phyloP scores from a whole-genome alignment of 441 rosid species.

The Iberis amara region DNA sequence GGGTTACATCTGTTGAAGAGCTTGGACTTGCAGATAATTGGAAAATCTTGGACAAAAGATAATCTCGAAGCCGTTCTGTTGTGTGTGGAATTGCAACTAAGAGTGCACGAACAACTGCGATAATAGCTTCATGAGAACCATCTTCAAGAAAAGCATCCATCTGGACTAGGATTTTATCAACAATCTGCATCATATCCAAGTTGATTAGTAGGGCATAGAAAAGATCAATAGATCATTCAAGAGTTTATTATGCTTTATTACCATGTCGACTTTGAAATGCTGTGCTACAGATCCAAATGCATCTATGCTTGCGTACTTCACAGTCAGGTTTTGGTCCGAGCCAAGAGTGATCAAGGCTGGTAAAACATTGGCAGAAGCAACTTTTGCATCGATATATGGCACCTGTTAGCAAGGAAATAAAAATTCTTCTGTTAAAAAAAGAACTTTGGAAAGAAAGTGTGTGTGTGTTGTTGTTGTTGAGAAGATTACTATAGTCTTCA shows the following conservation, averaged over 20 bases:
- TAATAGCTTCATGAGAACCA: constrained; percentile 92
- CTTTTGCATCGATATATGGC: constrained; percentile 74
- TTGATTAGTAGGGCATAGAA: constrained; percentile 18
- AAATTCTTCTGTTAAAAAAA: constrained; percentile 2
- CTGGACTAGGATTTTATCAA: constrained; percentile 95
- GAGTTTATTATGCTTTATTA: constrained; percentile 24
- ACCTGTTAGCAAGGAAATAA: constrained; percentile 44
- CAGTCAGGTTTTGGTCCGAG: constrained; percentile 88
- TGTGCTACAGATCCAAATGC: constrained; percentile 97
- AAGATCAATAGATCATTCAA: background rate
- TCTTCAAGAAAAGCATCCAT: constrained; percentile 99
- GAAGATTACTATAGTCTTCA: constrained; percentile 76
- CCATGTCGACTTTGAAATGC: constrained; percentile 89
- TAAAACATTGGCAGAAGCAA: constrained; percentile 72
- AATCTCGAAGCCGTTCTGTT: constrained; percentile 85
- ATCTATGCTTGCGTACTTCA: constrained; percentile 93
- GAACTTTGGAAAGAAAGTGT: constrained; percentile 3
- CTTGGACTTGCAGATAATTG: constrained; percentile 61
- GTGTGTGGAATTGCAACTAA: constrained; percentile 87
- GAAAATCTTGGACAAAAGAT: constrained; percentile 85
- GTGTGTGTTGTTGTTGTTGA: constrained; percentile 17
- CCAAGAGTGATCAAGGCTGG: constrained; percentile 96
- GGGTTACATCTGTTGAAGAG: constrained; percentile 59
- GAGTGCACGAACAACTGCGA: constrained; percentile 86
- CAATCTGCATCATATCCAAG: constrained; percentile 53